Conservation (phyloP, 148 eudicot genomes). For the Rheum nobile region DNA sequence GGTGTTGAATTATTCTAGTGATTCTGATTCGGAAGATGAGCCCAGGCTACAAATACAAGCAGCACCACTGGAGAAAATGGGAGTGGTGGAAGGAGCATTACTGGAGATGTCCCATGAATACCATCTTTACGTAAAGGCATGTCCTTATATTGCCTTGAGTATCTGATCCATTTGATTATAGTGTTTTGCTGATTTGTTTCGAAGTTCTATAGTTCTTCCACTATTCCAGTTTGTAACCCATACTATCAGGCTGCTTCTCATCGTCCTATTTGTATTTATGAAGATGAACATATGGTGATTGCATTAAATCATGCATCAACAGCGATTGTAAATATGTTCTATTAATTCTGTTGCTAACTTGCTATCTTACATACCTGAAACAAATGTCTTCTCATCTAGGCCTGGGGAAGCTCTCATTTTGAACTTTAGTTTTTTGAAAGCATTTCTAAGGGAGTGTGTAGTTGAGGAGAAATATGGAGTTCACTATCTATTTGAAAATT, state of each 20-base stretch:
- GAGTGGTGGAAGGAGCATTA: slow-evolving; percentile 56
- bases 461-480: background rate
- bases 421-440: background rate
- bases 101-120: slow-evolving; percentile 57
- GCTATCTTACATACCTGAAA: background rate
- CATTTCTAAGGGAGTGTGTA: background rate
- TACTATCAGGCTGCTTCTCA: background rate
- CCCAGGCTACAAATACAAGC: slow-evolving; percentile 19
- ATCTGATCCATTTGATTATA: background rate
- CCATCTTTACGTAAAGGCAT: slow-evolving; percentile 49
- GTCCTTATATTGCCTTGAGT: slow-evolving; percentile 11
- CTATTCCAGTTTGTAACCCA: background rate
- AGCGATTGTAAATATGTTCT: background rate
- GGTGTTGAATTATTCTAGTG: slow-evolving; percentile 17
- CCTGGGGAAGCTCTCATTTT: background rate
- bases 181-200: background rate
- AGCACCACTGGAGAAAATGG: slow-evolving; percentile 46
- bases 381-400: background rate
- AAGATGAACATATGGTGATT: background rate
- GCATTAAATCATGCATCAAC: background rate
- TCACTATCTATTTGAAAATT: background rate
- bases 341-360: background rate
- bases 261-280: background rate
- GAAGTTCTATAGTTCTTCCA: background rate
- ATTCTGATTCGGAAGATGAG: slow-evolving; percentile 51